Percentiles rank a stretch among this genome's conserved stretches.
Conservation (phyloP, 805 yeast species). For the Clavispora asparagi region DNA sequence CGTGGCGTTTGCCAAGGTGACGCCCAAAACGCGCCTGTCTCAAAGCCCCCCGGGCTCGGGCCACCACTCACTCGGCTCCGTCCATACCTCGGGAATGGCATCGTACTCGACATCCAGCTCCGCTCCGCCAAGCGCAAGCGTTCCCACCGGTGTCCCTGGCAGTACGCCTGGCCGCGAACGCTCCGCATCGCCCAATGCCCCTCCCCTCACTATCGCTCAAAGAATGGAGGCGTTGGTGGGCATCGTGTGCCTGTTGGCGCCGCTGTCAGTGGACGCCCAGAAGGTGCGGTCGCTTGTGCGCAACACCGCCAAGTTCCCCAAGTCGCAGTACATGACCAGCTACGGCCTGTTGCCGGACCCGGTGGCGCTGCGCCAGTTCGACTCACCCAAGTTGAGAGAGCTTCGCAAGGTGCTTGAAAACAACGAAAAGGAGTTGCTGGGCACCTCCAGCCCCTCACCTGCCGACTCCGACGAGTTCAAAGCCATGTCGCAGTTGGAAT, state of each 20-base stretch:
- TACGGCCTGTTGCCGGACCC: constrained; percentile 80
- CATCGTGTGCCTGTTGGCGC: constrained; percentile 4
- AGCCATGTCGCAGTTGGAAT: constrained; percentile 57
- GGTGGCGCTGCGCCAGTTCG: constrained; percentile 63
- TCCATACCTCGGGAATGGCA: not conserved
- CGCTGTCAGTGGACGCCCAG: constrained; percentile 16
- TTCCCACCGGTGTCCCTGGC: no score
- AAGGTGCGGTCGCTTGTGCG: constrained; percentile 45
- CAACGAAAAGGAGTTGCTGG: constrained; percentile 18
- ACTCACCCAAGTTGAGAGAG: constrained; percentile 84
- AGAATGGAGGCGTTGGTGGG: constrained; percentile 2
- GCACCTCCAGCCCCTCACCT: not conserved
- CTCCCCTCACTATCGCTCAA: not conserved
- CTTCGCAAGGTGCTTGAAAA: constrained; percentile 56
- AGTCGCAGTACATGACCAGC: constrained; percentile 45
- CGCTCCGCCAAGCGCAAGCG: not conserved
- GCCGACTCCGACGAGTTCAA: constrained; percentile 5
- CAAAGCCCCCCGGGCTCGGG: not conserved
- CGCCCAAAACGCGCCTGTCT: constrained; percentile 19
- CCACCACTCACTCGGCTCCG: not conserved
- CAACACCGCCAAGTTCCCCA: constrained; percentile 29
- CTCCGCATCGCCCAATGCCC: not conserved
- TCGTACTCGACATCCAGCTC: not conserved
- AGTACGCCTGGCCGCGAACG: not conserved
- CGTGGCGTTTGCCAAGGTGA: constrained; percentile 79